Evolutionary conservation across 495 filamentous ascomycete genomes (phyloP).

Genomic region (Lasiosphaeriaceae sp.): DNA sequence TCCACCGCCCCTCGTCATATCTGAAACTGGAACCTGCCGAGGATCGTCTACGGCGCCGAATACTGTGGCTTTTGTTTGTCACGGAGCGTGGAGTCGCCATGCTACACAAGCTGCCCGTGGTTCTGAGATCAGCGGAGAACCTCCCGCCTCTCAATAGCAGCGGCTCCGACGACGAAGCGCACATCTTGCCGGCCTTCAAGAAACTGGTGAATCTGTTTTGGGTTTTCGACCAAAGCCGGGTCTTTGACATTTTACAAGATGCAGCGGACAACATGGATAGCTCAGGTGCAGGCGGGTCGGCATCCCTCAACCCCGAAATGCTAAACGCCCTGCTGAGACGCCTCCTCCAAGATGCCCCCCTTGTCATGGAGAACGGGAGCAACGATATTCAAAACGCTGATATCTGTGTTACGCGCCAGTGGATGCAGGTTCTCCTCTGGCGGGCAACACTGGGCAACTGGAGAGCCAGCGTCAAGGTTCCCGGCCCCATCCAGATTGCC

Average conservation of each 20-base stretch:
- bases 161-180: conserved; percentile 29
- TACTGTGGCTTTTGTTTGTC: conserved; percentile 44
- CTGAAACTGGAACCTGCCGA: conserved; percentile 21
- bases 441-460: conserved; percentile 30
- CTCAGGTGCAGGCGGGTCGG: neutral
- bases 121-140: conserved; percentile 31
- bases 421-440: conserved; percentile 49
- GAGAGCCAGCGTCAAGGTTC: conserved; percentile 7
- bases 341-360: conserved; percentile 28
- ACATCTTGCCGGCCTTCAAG: conserved; percentile 39
- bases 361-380: conserved; percentile 19
- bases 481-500: conserved; percentile 39
- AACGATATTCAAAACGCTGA: conserved; percentile 45
- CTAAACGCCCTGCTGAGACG: conserved; percentile 31
- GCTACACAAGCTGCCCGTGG: conserved; percentile 41
- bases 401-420: conserved; percentile 44
- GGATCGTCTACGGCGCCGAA: conserved; percentile 37
- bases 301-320: conserved; percentile 19
- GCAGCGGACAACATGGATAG: conserved; percentile 18
- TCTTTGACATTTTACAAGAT: conserved; percentile 40
- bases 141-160: conserved; percentile 24
- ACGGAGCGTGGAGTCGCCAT: conserved; percentile 46
- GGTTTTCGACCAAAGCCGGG: conserved; percentile 35
- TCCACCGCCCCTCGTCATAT: conserved; percentile 38
- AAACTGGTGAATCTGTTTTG: conserved; percentile 42